phyloP scores from a whole-genome alignment of 306 rosid species.

The Abrus precatorius region DNA sequence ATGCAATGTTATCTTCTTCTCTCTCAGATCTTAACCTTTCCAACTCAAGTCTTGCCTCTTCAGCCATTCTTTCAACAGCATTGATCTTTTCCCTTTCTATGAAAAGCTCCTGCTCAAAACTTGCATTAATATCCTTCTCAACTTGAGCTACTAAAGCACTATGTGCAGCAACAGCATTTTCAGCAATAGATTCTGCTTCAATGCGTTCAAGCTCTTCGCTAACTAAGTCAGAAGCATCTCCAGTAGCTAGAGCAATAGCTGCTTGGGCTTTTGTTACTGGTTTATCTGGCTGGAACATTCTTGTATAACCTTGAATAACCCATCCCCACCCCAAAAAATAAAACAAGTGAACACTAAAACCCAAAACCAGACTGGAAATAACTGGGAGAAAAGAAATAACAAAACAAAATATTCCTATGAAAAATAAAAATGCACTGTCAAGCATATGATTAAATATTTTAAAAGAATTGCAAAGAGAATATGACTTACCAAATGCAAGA shows the following conservation, averaged over 20 bases:
- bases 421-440: background rate
- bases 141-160: slow-evolving; percentile 94
- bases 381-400: background rate
- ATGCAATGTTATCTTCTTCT: slow-evolving; percentile 68
- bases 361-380: slow-evolving; percentile 33
- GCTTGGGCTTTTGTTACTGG: slow-evolving; percentile 99
- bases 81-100: slow-evolving; percentile 84
- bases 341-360: slow-evolving; percentile 24
- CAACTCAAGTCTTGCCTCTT: slow-evolving; percentile 81
- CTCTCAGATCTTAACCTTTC: slow-evolving; percentile 80
- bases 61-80: slow-evolving; percentile 91
- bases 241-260: slow-evolving; percentile 94
- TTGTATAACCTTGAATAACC: slow-evolving; percentile 77
- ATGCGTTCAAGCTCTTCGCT: slow-evolving; percentile 98
- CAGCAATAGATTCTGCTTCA: slow-evolving; percentile 96
- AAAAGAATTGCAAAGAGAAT: slow-evolving; percentile 32
- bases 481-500: slow-evolving; percentile 87
- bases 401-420: background rate
- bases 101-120: slow-evolving; percentile 80
- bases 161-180: slow-evolving; percentile 93
- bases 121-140: slow-evolving; percentile 89
- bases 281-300: slow-evolving; percentile 91
- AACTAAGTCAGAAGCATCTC: slow-evolving; percentile 92
- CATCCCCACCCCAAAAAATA: slow-evolving; percentile 13
- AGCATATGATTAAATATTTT: slow-evolving; percentile 9